Base-by-base conservation (phyloP, 2,329 filamentous ascomycete genomes). In the Colletotrichum trifolii region DNA sequence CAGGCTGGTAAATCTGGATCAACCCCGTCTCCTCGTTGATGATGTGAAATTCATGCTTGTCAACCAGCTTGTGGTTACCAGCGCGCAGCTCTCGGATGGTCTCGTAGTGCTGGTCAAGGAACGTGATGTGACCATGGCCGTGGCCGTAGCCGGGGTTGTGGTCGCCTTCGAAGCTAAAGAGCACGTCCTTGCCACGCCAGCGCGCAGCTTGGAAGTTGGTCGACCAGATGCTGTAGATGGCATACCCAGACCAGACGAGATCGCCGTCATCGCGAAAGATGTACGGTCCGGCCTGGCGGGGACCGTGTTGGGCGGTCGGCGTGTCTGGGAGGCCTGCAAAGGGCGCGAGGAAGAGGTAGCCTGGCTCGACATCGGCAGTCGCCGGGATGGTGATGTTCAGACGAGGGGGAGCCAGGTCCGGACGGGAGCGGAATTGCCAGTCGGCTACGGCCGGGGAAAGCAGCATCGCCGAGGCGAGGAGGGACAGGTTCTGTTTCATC, bases 171-270 rank as follows among this genome's bases (percentile, higher is more conserved):
- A 87, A 87, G 53, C 76, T 79, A 69, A 83, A 84, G 4, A 88
- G 74, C 0, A 87, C 78, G 60, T 85, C 81, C 67, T 82, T 74
- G 11, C 83, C 85, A 49, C 82, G 80, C 79, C 80, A 87, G 6
- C 77, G 76, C 0, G 75, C 81, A 2, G 77, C 78, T 66, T 84
- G 84, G 73, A 88, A 87, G 70, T 87, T 87, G 64, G 80, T 80
- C 0, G 80, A 72, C 81, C 83, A 86, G 70, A 82, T 82, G 38
- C 79, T 81, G 68, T 81, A 85, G 69, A 82, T 81, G 4, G 78
- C 80, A 58, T 84, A 84, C 2, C 85, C 83, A 1, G 85, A 87
- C 85, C 85, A 88, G 25, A 88, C 76, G 0, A 88, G 76, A 54
- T 87, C 83, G 2, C 85, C 85, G 38, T 84, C 74, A 68, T 85